Conservation (phyloP, 306 rosid genomes). For the Quercus bicolor region DNA sequence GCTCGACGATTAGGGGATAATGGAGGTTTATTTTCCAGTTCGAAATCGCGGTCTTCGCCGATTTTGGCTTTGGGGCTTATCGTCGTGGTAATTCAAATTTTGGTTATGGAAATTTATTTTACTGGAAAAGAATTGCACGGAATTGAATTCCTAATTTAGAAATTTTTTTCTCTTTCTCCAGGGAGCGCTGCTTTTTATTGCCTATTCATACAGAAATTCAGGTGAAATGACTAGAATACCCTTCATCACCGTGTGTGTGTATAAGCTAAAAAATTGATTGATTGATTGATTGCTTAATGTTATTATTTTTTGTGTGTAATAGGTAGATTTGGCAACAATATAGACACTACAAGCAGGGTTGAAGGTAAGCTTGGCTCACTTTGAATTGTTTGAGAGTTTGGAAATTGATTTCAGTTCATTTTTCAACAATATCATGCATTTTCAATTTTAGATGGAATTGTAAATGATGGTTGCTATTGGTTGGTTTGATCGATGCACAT, state of each 20-base stretch:
- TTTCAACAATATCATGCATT: background rate
- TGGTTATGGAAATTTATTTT: background rate
- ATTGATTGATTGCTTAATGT: no score
- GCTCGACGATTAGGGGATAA: constrained; percentile 53
- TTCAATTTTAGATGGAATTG: background rate
- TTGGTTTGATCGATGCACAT: background rate
- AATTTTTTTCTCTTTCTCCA: background rate
- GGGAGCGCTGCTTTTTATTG: constrained; percentile 51
- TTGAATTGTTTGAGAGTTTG: background rate
- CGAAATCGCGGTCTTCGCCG: constrained; percentile 51
- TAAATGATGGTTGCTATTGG: background rate
- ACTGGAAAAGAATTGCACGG: no score
- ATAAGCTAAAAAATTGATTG: no score
- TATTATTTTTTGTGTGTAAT: constrained; percentile 9
- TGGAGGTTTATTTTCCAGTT: constrained; percentile 36
- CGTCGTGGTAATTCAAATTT: constrained; percentile 23
- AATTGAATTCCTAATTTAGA: no score
- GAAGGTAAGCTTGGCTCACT: constrained; percentile 40
- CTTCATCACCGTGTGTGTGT: no score
- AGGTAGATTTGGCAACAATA: constrained; percentile 47
- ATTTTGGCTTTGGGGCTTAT: constrained; percentile 42
- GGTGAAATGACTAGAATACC: constrained; percentile 21
- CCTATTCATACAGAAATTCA: constrained; percentile 40
- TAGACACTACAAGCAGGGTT: constrained; percentile 45
- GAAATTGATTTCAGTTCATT: background rate